Evolutionary conservation across 176 grass and related monocot genomes (phyloP), one percentile per base, ranked within the genome.

Genomic region (Zoysia japonica): DNA sequence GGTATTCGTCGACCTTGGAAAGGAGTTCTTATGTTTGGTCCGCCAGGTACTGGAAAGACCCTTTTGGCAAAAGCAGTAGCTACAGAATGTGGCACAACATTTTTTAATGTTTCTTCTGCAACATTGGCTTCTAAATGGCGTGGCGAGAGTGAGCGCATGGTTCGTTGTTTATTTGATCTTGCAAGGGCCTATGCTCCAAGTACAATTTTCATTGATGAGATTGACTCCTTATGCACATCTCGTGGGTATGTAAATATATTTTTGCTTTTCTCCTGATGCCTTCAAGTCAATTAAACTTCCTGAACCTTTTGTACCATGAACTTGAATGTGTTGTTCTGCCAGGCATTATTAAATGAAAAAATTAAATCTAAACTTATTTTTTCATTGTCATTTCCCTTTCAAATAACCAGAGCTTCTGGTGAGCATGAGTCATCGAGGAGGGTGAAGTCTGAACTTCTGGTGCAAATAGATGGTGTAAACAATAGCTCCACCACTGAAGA

Each of bases 1-100:
- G 96, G 96, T 61, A 99, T 99, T 89, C 92, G 96, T 47, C 88
- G 96, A 75, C 96, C 96, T 75, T 99, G 96, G 92, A 99, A 99
- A 90, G 92, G 96, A 53, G 96, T 99, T 76, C 92, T 99, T 69
- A 99, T 99, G 96, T 99, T 99, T 85, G 92, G 96, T 42, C 96
- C 96, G 65, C 96, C 96, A 53, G 96, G 96, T 79, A 99, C 96
- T 37, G 96, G 96, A 77, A 99, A 99, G 68, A 95, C 96, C 36
- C 92, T 99, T 74, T 86, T 99, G 77, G 96, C 96, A 41, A 99
- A 99, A 88, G 96, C 96, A 71, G 96, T 99, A 57, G 96, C 96
- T 67, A 99, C 96, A 71, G 96, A 99, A 87, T 99, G 96, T 77
- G 96, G 96, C 39, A 99, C 96, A 46, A 99, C 96, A 62, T 99